Evolutionary conservation across 129 eudicot species (phyloP).

Genomic region (Lonicera japonica): DNA sequence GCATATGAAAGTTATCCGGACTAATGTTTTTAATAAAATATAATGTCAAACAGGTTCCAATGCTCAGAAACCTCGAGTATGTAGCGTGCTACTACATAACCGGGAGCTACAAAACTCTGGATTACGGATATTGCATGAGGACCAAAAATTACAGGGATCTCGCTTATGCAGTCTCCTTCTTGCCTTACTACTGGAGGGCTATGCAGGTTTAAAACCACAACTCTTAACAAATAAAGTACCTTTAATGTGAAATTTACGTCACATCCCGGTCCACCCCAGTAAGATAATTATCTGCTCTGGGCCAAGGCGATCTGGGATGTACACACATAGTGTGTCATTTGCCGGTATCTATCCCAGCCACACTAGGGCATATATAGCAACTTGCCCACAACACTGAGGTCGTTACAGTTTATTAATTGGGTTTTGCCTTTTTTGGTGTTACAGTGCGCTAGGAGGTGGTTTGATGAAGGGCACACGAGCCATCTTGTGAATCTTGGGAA

Average conservation of each 20-base stretch:
- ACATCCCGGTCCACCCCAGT: too few relatives aligned
- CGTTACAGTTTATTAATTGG: not conserved
- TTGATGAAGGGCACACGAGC: slow-evolving; percentile 87
- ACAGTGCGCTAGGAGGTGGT: slow-evolving; percentile 97
- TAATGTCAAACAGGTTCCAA: slow-evolving; percentile 60
- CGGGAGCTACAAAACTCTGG: slow-evolving; percentile 87
- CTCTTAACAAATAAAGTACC: not conserved
- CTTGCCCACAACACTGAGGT: too few relatives aligned
- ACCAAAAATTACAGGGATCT: slow-evolving; percentile 73
- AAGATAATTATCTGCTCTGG: too few relatives aligned
- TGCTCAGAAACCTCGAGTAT: slow-evolving; percentile 84
- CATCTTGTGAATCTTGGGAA: slow-evolving; percentile 83
- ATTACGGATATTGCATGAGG: slow-evolving; percentile 71
- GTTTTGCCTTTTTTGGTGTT: not conserved
- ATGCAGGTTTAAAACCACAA: slow-evolving; percentile 63
- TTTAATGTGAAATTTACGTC: not conserved
- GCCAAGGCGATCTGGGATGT: too few relatives aligned
- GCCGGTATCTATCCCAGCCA: too few relatives aligned
- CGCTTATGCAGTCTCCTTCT: slow-evolving; percentile 91
- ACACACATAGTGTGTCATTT: too few relatives aligned
- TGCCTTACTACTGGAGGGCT: slow-evolving; percentile 98
- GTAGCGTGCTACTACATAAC: slow-evolving; percentile 88
- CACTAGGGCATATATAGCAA: too few relatives aligned
- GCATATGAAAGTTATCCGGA: not conserved
- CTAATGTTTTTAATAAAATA: not conserved